Percentiles rank a stretch among this genome's conserved stretches.
Conservation (phyloP, 805 yeast species). For the Yarrowia keelungensis region DNA sequence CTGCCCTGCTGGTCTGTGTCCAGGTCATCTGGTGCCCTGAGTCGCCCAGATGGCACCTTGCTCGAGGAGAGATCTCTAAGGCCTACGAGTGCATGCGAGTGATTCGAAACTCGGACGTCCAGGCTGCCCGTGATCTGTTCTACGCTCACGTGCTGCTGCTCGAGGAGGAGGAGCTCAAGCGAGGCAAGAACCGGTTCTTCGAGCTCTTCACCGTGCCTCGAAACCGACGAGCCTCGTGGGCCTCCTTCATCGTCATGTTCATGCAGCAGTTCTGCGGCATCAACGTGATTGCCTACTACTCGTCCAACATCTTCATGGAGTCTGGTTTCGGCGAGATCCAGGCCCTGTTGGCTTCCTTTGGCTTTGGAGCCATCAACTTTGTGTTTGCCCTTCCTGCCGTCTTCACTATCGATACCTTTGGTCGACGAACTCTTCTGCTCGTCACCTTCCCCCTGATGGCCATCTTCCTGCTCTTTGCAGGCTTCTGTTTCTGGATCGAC, state of each 20-base stretch:
- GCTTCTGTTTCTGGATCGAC: conserved; percentile 73
- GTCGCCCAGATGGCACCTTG: conserved; percentile 73
- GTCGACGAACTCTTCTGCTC: conserved; percentile 68
- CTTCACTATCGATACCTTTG: conserved; percentile 77
- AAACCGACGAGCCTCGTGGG: conserved; percentile 82
- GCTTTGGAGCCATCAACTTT: conserved; percentile 83
- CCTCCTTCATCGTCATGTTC: conserved; percentile 82
- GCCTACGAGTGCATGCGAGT: conserved; percentile 59
- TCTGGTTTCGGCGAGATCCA: conserved; percentile 68
- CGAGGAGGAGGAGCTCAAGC: conserved; percentile 51
- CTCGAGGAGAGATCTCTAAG: conserved; percentile 57
- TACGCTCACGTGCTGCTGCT: conserved; percentile 61
- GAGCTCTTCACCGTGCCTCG: conserved; percentile 71
- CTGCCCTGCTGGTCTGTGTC: conserved; percentile 60
- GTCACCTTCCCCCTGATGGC: conserved; percentile 67
- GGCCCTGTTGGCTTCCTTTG: conserved; percentile 82
- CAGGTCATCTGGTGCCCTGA: conserved; percentile 69
- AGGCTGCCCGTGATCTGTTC: conserved; percentile 71
- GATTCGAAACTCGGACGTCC: conserved; percentile 57
- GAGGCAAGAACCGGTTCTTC: conserved; percentile 49
- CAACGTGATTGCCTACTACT: conserved; percentile 86
- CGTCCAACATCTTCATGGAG: conserved; percentile 74
- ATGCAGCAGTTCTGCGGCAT: conserved; percentile 93
- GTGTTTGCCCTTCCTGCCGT: conserved; percentile 84
- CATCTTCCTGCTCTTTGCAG: conserved; percentile 58